These are phyloP conservation scores for Ramalina peruviana DNA, from an alignment of 495 filamentous ascomycete genomes.

Conservation along the genomic window DNA sequence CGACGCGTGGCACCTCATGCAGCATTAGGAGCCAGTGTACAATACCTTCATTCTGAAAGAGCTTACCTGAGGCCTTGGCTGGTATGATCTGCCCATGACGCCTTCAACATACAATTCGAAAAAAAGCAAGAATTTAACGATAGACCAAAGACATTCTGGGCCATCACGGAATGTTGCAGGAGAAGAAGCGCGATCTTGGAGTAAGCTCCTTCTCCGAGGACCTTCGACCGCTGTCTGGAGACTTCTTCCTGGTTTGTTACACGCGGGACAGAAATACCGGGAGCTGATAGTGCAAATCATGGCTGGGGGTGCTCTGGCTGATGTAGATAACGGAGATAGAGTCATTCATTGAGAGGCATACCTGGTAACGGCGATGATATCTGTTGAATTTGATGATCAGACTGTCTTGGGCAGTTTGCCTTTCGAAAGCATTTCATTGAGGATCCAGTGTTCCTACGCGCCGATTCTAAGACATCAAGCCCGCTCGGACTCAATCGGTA, in stretches of 20 bases:
- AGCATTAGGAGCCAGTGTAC: constrained; percentile 5
- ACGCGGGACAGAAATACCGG: constrained; percentile 25
- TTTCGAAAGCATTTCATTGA: too few relatives aligned
- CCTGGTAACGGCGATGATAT: too few relatives aligned
- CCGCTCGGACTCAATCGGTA: too few relatives aligned
- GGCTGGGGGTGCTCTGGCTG: constrained; percentile 14
- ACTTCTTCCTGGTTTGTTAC: constrained; percentile 34
- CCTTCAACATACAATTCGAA: constrained; percentile 21
- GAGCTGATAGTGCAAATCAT: constrained; percentile 36
- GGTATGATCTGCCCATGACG: constrained; percentile 28
- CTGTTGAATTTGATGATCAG: too few relatives aligned
- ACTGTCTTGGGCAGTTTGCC: too few relatives aligned
- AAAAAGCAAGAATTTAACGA: constrained; percentile 18
- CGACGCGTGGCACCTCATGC: constrained; percentile 31
- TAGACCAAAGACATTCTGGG: constrained; percentile 22
- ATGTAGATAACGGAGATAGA: too few relatives aligned
- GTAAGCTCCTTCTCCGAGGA: constrained; percentile 32
- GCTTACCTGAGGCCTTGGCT: constrained; percentile 32
- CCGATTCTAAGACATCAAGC: too few relatives aligned
- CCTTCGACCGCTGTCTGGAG: constrained; percentile 20
- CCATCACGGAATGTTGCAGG: constrained; percentile 26
- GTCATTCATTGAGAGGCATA: too few relatives aligned
- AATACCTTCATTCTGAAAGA: constrained; percentile 27
- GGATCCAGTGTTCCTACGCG: too few relatives aligned
- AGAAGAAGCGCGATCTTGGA: constrained; percentile 22